These are phyloP conservation scores for Hansenula sp. DNA, from an alignment of 1,139 yeast genomes.

Conservation along the genomic window DNA sequence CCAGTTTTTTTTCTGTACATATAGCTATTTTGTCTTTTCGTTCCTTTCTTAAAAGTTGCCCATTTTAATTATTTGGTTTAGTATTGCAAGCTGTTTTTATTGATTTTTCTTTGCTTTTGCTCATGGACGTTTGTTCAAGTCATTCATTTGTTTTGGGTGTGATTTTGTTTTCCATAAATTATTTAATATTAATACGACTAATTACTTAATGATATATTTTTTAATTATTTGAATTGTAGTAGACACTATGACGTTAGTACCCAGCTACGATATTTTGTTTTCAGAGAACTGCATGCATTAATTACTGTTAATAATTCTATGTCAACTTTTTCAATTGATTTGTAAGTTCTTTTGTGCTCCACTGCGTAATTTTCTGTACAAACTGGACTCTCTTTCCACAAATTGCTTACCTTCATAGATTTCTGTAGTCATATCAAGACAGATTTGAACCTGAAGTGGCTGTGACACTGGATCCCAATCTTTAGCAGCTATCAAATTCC, in stretches of 20 bases:
- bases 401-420: constrained; percentile 11
- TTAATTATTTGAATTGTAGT: too few species aligned
- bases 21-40: not conserved
- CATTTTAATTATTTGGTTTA: not conserved
- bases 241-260: too few species aligned
- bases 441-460: constrained; percentile 18
- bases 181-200: too few species aligned
- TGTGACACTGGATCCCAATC: constrained; percentile 51
- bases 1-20: not conserved
- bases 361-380: constrained; percentile 14
- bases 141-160: not conserved
- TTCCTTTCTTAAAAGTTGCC: not conserved
- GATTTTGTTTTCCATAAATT: too few species aligned
- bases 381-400: constrained; percentile 19
- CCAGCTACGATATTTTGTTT: too few species aligned
- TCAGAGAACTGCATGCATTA: too few species aligned
- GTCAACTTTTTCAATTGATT: too few species aligned
- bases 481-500: constrained; percentile 73
- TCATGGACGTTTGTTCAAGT: not conserved
- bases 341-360: constrained; percentile 6
- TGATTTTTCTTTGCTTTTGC: not conserved
- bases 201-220: too few species aligned
- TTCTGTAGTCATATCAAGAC: constrained; percentile 8
- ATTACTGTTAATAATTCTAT: too few species aligned
- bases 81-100: not conserved